These are phyloP conservation scores for Microbotryomycetes sp. DNA, from an alignment of 1,284 basidiomycete genomes.

Conservation along the genomic window DNA sequence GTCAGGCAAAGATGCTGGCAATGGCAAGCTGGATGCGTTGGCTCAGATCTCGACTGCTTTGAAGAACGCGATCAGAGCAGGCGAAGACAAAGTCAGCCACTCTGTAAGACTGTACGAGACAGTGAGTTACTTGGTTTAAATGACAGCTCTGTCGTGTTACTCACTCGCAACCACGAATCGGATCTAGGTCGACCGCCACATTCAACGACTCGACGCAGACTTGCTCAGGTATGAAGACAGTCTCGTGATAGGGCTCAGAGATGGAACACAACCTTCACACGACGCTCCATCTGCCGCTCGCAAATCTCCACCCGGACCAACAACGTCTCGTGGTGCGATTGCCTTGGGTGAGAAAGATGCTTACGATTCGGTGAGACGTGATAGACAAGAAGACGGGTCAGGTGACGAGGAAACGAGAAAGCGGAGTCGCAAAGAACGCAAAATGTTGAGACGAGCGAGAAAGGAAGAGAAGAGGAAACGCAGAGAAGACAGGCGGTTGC, in stretches of 20 bases:
- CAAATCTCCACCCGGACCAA: constrained; percentile 14
- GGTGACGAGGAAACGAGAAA: constrained; percentile 2
- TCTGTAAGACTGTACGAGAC: constrained; percentile 31
- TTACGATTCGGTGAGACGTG: neutral
- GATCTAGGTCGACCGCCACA: constrained; percentile 35
- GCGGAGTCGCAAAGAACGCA: constrained; percentile 3
- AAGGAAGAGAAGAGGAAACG: neutral
- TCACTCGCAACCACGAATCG: neutral
- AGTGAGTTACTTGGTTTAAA: constrained; percentile 5
- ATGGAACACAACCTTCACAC: constrained; percentile 33
- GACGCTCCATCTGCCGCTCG: constrained; percentile 22
- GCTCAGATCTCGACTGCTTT: constrained; percentile 4
- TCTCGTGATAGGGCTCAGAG: constrained; percentile 31
- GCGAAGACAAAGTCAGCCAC: constrained; percentile 34
- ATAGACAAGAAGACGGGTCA: too few species aligned
- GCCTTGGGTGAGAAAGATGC: constrained; percentile 26
- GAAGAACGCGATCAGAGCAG: constrained; percentile 14
- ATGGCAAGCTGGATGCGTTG: constrained; percentile 4
- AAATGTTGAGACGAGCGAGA: neutral
- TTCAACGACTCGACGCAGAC: constrained; percentile 34
- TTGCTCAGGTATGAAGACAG: constrained; percentile 26
- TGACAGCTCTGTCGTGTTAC: neutral
- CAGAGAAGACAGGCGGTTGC: neutral
- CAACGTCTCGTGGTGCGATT: constrained; percentile 17
- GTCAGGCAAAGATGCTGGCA: constrained; percentile 2